Conservation (phyloP, 768 basidiomycete species). For the Lactifluus subvellereus region DNA sequence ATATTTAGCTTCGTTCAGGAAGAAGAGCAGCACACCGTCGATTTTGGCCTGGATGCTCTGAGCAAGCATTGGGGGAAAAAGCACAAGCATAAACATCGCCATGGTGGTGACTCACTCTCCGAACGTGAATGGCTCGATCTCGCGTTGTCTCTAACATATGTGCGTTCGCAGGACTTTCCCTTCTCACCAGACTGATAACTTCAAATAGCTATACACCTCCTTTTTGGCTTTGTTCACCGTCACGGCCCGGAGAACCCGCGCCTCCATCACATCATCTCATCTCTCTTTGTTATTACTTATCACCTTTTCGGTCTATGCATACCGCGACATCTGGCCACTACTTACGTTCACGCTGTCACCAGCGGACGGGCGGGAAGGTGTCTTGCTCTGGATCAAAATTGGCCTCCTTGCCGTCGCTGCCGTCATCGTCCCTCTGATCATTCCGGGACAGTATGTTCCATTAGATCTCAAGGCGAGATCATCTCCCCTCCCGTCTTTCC, state of each 20-base stretch:
- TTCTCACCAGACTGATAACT: background rate
- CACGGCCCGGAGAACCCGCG: constrained; percentile 7
- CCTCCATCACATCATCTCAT: constrained; percentile 35
- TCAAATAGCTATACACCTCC: constrained; percentile 24
- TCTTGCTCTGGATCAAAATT: constrained; percentile 50
- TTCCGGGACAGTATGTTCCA: constrained; percentile 54
- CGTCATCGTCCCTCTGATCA: constrained; percentile 46
- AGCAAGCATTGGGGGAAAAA: constrained; percentile 30
- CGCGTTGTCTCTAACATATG: constrained; percentile 32
- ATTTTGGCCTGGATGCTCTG: background rate
- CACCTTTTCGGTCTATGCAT: constrained; percentile 44
- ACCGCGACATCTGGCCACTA: constrained; percentile 57
- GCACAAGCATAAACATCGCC: constrained; percentile 24
- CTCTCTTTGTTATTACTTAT: constrained; percentile 44
- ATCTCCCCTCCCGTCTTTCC: background rate
- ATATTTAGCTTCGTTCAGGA: constrained; percentile 38
- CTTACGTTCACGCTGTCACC: constrained; percentile 47
- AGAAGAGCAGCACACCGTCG: constrained; percentile 25
- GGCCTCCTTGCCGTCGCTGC: constrained; percentile 41
- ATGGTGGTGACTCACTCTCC: background rate
- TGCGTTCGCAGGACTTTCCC: constrained; percentile 21
- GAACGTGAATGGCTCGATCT: constrained; percentile 21
- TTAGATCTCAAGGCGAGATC: constrained; percentile 44
- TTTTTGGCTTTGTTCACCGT: constrained; percentile 25
- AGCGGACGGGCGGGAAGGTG: constrained; percentile 43